These are phyloP conservation scores for Kwoniella heveanensis DNA, from an alignment of 768 basidiomycete species.

Conservation along the genomic window DNA sequence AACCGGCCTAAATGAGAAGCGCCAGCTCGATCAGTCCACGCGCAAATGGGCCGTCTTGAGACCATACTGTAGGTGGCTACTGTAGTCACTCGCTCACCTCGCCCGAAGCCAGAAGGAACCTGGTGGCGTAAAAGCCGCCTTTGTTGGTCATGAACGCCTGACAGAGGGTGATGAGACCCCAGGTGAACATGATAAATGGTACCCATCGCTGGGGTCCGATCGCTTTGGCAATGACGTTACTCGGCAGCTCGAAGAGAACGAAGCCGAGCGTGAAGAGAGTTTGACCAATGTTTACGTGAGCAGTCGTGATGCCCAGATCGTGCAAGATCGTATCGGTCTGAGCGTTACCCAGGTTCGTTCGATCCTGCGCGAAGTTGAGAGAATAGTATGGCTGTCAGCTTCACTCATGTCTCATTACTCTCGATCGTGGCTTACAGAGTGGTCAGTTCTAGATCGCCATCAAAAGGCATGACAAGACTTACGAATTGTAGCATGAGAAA, in stretches of 20 bases:
- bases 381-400: not conserved
- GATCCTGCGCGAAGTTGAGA: constrained; percentile 26
- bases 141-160: constrained; percentile 43
- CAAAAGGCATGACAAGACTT: too few species aligned
- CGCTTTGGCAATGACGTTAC: constrained; percentile 36
- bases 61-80: too few species aligned
- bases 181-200: constrained; percentile 58
- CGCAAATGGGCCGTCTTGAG: too few species aligned
- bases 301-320: constrained; percentile 37
- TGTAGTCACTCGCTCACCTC: constrained; percentile 17
- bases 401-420: too few species aligned
- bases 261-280: constrained; percentile 49
- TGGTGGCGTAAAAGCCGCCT: constrained; percentile 39
- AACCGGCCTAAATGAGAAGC: constrained; percentile 29
- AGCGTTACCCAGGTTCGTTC: constrained; percentile 36
- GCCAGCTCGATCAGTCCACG: too few species aligned
- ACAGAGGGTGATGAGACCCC: constrained; percentile 44
- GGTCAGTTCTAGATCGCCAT: too few species aligned
- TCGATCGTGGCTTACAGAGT: too few species aligned
- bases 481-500: constrained; percentile 30
- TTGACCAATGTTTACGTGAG: constrained; percentile 46
- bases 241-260: constrained; percentile 49
- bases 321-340: constrained; percentile 32
- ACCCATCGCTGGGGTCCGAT: constrained; percentile 46
- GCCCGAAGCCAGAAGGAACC: constrained; percentile 39